Base-by-base conservation (phyloP, 2,329 filamentous ascomycete species). In the Colletotrichum sp. region DNA sequence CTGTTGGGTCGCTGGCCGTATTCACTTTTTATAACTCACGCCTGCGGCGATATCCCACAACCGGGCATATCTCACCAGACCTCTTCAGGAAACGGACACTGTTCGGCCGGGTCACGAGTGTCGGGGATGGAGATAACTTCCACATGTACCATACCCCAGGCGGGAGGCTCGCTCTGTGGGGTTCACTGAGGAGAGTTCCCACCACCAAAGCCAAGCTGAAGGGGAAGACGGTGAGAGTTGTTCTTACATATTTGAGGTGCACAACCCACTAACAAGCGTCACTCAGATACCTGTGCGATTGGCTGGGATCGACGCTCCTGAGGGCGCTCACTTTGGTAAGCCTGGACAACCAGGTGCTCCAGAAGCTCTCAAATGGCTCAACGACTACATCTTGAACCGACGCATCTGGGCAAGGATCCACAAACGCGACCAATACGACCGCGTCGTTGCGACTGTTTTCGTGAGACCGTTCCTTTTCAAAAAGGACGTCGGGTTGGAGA, bases 81-180 rank as follows among this genome's bases (percentile, higher is more conserved):
- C 94, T 93, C 82, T 96, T 96, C 82, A 92, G 95, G 62, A 92
- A 89, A 77, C 90, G 95, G 80, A 96, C 92, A 79, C 82, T 99
- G 57, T 94, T 96, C 80, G 97, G 97, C 16, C 91, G 91, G 77
- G 97, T 99, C 57, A 98, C 96, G 15, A 96, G 95, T 80, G 97
- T 99, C 28, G 97, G 98, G 57, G 97, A 99, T 89, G 98, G 96
- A 6, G 97, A 99, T 85, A 96, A 96, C 83, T 98, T 99, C 84
- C 94, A 97, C 80, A 84, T 99, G 64, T 99, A 94, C 83, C 97
- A 99, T 84, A 99, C 96, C 0, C 97, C 97, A 0, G 96, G 96
- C n/a, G 97, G 97, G 13, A 90, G 93, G 79, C 85, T 96, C 68
- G 90, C 94, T 13, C 97, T 97, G 69, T 99, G 97, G 97, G 96